Base-by-base conservation (phyloP, 176 grass and related monocot species). In the Carex kokanica region DNA sequence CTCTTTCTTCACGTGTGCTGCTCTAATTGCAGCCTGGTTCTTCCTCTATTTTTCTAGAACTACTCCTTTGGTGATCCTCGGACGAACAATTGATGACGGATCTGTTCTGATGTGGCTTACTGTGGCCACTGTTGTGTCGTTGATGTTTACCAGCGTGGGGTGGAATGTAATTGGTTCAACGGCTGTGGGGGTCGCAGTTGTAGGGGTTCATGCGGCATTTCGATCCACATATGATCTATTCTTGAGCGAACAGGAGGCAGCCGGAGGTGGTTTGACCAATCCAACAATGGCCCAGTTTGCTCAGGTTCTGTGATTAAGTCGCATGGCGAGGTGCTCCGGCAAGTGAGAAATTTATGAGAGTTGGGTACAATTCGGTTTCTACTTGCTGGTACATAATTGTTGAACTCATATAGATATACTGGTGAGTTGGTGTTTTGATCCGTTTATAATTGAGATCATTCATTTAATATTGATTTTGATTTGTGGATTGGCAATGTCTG, bases 21-120 rank as follows among this genome's bases (percentile, higher is more conserved):
- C 88, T 15, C 96, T 98, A 80, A 79, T 77, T 81, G 88, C 86
- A 31, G 88, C 93, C 2, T 98, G 96, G 96, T 89, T 98, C 87
- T 95, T 91, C 81, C 93, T 98, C 83, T 99, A 99, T 87, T 93
- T 95, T 71, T 88, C 89, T 24, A 93, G 90, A 82, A 85, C 69
- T 25, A 84, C 57, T 84, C 93, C 93, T 55, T 88, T 99, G 38
- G 64, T 85, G n/a, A 12, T 95, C 55, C 34, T 93, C 45, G 91
- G 91, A 1, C 72, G 49, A 20, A 86, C 90, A 74, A 87, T 99
- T 86, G 96, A 99, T 83, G 93, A 99, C 64, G 88, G 96, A 59
- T 90, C 93, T 80, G 93, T 99, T 49, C 89, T 99, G 32, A 80
- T 88, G 83, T 36, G 83, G 55, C 96, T 99, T 70, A 86, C 86